Evolutionary conservation across 306 rosid species (phyloP).

Genomic region (Dicorynia guianensis): DNA sequence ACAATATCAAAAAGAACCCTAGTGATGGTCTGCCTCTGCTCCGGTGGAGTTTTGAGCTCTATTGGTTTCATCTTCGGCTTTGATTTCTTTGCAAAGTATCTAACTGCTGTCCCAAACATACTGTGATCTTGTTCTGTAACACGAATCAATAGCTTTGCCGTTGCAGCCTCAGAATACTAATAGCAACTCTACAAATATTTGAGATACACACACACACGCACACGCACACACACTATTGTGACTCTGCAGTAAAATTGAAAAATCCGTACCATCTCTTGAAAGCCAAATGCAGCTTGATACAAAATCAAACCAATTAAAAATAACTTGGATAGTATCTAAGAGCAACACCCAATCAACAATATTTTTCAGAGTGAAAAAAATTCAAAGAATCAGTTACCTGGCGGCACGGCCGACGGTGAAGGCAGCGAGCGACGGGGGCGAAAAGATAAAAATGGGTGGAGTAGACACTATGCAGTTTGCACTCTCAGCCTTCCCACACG

Average conservation of each 20-base stretch:
- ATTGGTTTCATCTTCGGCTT: conserved; percentile 79
- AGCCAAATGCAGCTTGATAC: too few species aligned
- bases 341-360: too few species aligned
- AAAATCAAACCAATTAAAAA: too few species aligned
- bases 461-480: background rate
- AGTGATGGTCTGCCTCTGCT: conserved; percentile 81
- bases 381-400: background rate
- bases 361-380: too few species aligned
- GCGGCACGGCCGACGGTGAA: background rate
- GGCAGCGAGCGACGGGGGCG: background rate
- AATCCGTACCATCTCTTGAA: background rate
- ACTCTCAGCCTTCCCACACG: too few species aligned
- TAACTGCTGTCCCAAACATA: conserved; percentile 28
- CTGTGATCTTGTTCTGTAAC: too few species aligned
- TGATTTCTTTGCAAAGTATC: conserved; percentile 67
- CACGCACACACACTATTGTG: background rate
- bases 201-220: too few species aligned
- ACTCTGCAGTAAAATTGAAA: background rate
- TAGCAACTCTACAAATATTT: conserved; percentile 6
- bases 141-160: background rate
- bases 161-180: background rate
- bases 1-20: conserved; percentile 74
- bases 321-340: too few species aligned
- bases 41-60: conserved; percentile 72
- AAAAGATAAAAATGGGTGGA: background rate